Conservation (phyloP, 495 filamentous ascomycete genomes). For the Pyrenula aspistea region DNA sequence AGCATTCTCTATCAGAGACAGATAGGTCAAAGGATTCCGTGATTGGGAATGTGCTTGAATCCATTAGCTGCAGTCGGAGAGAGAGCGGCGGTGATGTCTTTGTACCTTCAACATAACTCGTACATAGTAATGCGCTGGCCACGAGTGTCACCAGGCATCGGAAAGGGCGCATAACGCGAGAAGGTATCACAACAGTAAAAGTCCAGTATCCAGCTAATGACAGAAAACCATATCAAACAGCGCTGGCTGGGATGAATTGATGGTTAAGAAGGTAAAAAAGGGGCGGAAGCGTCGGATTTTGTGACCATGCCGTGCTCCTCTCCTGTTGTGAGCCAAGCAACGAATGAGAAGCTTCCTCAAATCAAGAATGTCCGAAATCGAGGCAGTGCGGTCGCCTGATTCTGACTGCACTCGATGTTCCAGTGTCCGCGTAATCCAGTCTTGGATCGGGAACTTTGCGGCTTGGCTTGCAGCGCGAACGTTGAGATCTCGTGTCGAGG, state of each 20-base stretch:
- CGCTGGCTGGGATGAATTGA: neutral
- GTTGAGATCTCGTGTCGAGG: too few relatives aligned
- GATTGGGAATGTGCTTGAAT: conserved; percentile 55
- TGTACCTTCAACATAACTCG: neutral
- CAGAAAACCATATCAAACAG: neutral
- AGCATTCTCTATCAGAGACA: conserved; percentile 63
- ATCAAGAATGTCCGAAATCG: neutral
- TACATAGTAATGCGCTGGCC: neutral
- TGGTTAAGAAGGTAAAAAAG: neutral
- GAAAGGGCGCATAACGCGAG: conserved; percentile 1
- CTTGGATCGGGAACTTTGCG: neutral
- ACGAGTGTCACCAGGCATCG: conserved; percentile 1
- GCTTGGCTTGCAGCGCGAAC: neutral
- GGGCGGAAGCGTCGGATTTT: neutral
- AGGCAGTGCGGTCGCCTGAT: neutral
- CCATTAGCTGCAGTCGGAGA: neutral
- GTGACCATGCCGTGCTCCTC: neutral
- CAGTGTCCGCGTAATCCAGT: neutral
- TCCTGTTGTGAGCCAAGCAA: neutral
- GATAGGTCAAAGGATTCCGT: conserved; percentile 62
- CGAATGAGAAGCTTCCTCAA: neutral
- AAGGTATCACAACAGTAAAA: neutral
- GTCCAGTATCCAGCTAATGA: neutral
- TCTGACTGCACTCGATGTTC: neutral
- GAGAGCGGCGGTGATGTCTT: neutral